Evolutionary conservation across 2,329 filamentous ascomycete genomes (phyloP).

Genomic region (Aciculosporium take): DNA sequence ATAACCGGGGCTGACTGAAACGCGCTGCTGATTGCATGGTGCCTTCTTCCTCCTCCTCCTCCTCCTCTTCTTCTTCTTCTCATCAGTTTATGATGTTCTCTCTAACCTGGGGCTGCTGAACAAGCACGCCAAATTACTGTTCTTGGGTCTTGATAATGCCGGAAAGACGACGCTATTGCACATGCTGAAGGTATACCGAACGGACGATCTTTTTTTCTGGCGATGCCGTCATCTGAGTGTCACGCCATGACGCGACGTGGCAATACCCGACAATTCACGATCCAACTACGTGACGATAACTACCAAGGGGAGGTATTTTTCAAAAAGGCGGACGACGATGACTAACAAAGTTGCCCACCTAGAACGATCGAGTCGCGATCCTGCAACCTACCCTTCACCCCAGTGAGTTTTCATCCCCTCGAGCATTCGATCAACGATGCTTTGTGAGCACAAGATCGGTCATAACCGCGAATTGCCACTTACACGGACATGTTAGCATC

Average conservation of each 20-base stretch:
- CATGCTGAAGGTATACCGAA: constrained; percentile 69
- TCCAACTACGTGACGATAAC: background rate
- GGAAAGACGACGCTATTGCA: constrained; percentile 89
- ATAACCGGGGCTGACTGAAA: constrained; percentile 17
- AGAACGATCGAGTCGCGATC: constrained; percentile 89
- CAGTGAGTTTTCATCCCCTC: constrained; percentile 43
- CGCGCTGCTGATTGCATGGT: constrained; percentile 10
- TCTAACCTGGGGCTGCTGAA: constrained; percentile 78
- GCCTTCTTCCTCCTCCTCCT: background rate
- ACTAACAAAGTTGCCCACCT: constrained; percentile 12
- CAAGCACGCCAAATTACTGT: constrained; percentile 91
- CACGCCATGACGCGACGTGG: background rate
- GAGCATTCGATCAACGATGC: background rate
- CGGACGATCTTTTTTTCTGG: background rate
- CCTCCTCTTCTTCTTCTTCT: too few species aligned
- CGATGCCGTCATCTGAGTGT: background rate
- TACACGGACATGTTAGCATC: constrained; percentile 42
- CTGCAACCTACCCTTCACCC: constrained; percentile 84
- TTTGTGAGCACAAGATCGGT: background rate
- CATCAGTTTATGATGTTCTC: constrained; percentile 78
- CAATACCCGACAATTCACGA: background rate
- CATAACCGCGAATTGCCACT: background rate
- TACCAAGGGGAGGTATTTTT: background rate
- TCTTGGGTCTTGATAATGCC: constrained; percentile 86
- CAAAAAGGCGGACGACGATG: constrained; percentile 1